These are phyloP conservation scores for Fomitopsis schrenkii DNA, from an alignment of 1,284 basidiomycete genomes.

Conservation along the genomic window DNA sequence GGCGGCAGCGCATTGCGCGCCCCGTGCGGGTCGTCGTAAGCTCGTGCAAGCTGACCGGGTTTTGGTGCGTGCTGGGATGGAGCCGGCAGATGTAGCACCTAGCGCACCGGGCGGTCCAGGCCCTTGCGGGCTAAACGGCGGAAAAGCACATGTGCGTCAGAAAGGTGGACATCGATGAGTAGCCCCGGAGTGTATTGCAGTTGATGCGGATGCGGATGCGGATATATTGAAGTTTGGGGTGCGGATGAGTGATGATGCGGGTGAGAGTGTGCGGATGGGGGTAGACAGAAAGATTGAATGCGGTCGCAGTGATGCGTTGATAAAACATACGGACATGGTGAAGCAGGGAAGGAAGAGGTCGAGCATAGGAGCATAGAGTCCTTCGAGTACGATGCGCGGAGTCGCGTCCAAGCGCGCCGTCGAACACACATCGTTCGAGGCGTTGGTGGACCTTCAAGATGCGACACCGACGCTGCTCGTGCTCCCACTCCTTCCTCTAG, in stretches of 20 bases:
- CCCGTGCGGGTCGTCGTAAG: background rate
- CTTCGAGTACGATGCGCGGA: background rate
- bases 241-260: background rate
- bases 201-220: background rate
- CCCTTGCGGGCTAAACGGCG: background rate
- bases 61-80: constrained; percentile 1
- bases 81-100: background rate
- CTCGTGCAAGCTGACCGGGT: constrained; percentile 1
- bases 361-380: background rate
- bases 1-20: background rate
- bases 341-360: background rate
- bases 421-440: background rate
- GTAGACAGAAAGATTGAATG: background rate
- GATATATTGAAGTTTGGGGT: background rate
- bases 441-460: constrained; percentile 1
- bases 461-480: constrained; percentile 13
- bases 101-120: background rate
- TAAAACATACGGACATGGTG: background rate
- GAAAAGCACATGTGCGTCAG: background rate
- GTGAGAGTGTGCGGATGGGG: background rate
- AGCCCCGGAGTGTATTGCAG: background rate
- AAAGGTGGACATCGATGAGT: background rate
- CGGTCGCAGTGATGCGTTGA: background rate
- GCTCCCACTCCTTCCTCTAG: constrained; percentile 16
- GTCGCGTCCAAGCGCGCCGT: constrained; percentile 1